Evolutionary conservation across 139 green algal genomes (phyloP), one percentile per base, ranked within the genome.

Genomic region (Spirogloea muscicola): DNA sequence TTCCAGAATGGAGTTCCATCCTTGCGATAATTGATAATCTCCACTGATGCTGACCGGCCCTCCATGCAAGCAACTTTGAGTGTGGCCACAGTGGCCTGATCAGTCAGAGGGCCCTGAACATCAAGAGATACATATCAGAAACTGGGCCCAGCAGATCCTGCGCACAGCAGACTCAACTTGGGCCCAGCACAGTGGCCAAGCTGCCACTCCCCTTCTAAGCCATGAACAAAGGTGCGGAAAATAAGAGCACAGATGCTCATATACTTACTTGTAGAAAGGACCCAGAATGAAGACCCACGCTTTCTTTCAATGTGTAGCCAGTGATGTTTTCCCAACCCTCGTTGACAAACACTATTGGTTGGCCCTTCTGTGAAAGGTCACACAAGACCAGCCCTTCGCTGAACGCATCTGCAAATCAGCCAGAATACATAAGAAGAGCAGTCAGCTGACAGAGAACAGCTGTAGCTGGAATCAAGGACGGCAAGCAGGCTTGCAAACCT

Each of bases 1-100:
- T 97, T 97, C 91, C 91, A 96, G 61, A 97, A 97, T n/a, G 88
- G 77, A 52, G 82, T 76, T 13, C 91, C 79, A 21, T 76, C 63
- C 34, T 77, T 78, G 6, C 49, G 42, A 85, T 97, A 97, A 84
- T 98, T 98, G n/a, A 97, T 86, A 67, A 98, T 79, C 57, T 91
- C 84, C 31, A 97, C 91, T 0, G 65, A 61, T 3, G 65, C 65
- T 2, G 44, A 44, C 18, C 44, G n/a, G 44, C 65, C 65, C 1
- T 41, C 33, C 2, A 16, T 16, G 44, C 44, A 52, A 16, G 44
- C 44, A 13, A 27, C 44, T n/a, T n/a, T n/a, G n/a, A n/a, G n/a
- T n/a, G n/a, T n/a, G n/a, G n/a, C n/a, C n/a, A n/a, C n/a, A n/a
- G n/a, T n/a, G n/a, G n/a, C n/a, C n/a, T n/a, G n/a, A n/a, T n/a